phyloP scores from a whole-genome alignment of 176 grass and related monocot species.

The Musa schizocarpa region DNA sequence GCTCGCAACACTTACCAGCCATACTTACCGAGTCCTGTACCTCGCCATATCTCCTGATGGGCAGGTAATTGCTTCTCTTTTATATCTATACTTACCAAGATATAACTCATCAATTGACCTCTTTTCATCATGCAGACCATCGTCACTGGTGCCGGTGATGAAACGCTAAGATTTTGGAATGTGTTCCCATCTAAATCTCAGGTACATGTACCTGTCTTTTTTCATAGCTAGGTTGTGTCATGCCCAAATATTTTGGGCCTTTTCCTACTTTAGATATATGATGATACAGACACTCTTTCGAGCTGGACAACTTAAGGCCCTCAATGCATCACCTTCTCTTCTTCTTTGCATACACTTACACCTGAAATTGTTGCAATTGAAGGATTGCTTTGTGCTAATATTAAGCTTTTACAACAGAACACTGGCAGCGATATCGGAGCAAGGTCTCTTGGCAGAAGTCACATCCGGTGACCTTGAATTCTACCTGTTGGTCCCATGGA shows the following conservation, averaged over 20 bases:
- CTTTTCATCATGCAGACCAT: constrained; percentile 50
- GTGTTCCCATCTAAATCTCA: constrained; percentile 97
- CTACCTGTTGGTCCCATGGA: too few species aligned
- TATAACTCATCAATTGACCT: not conserved
- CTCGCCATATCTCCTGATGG: constrained; percentile 94
- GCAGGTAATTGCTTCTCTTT: constrained; percentile 41
- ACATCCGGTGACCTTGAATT: constrained; percentile 56
- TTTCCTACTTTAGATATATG: not conserved
- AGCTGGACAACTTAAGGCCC: not conserved
- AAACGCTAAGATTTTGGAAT: constrained; percentile 96
- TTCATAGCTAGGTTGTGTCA: not conserved
- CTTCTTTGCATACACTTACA: too few species aligned
- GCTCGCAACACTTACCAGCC: constrained; percentile 85
- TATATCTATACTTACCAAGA: not conserved
- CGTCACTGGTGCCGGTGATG: constrained; percentile 92
- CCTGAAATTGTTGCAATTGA: not conserved
- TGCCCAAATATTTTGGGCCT: not conserved
- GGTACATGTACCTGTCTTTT: constrained; percentile 27
- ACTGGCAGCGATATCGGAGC: constrained; percentile 78
- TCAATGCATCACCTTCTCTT: too few species aligned
- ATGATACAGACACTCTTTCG: too few species aligned
- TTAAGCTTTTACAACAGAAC: constrained; percentile 32
- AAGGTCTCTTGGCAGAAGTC: constrained; percentile 77
- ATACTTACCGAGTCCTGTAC: constrained; percentile 85
- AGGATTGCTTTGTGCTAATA: not conserved